phyloP scores from a whole-genome alignment of 2,329 filamentous ascomycete genomes.

The Alternaria dauci region DNA sequence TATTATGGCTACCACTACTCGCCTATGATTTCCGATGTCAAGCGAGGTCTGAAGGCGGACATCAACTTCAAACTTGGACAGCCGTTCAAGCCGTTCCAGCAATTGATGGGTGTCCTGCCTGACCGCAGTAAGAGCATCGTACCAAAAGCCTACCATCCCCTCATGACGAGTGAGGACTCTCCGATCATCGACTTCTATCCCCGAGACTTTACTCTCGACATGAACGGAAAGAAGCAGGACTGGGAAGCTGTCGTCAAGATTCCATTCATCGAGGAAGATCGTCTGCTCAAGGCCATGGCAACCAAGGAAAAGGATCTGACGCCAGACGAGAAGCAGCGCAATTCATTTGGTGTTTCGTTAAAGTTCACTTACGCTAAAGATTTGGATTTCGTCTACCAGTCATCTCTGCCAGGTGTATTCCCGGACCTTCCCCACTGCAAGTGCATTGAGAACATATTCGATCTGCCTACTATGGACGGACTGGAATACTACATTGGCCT shows the following conservation, averaged over 20 bases:
- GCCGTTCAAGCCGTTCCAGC: conserved; percentile 93
- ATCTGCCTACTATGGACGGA: conserved; percentile 90
- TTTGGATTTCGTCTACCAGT: conserved; percentile 83
- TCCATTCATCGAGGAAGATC: conserved; percentile 94
- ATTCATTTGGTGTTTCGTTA: conserved; percentile 88
- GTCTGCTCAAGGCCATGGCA: conserved; percentile 84
- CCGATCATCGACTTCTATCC: conserved; percentile 99
- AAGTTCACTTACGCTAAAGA: conserved; percentile 89
- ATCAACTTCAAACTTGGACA: conserved; percentile 93
- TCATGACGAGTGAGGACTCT: conserved; percentile 91
- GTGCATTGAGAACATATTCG: conserved; percentile 96
- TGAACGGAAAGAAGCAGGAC: conserved; percentile 99
- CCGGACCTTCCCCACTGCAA: conserved; percentile 86
- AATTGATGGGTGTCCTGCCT: conserved; percentile 97
- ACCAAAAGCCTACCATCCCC: conserved; percentile 81
- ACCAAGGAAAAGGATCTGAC: conserved; percentile 81
- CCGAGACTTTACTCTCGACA: conserved; percentile 94
- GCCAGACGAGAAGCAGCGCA: conserved; percentile 79
- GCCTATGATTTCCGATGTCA: conserved; percentile 95
- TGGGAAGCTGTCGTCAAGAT: conserved; percentile 99
- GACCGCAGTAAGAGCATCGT: conserved; percentile 98
- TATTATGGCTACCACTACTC: conserved; percentile 97
- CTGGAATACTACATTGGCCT: conserved; percentile 85
- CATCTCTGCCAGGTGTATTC: conserved; percentile 87
- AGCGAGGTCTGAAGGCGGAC: conserved; percentile 84